phyloP scores from a whole-genome alignment of 768 basidiomycete species.

The Rhodosporidiobolus sp. region DNA sequence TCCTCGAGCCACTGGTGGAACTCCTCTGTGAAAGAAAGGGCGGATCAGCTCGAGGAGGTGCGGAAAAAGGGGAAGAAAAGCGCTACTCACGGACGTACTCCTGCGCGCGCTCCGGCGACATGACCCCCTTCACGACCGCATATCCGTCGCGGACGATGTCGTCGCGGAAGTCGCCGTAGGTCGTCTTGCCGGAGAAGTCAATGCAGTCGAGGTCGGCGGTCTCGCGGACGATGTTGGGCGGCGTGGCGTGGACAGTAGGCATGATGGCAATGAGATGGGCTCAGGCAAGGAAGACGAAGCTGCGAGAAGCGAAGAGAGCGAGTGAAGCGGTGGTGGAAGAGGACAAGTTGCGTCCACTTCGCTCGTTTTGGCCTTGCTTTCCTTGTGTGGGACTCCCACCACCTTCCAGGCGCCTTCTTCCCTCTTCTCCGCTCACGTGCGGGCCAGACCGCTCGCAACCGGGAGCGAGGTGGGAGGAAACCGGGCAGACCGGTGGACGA shows the following conservation, averaged over 20 bases:
- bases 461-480: not conserved
- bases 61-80: not conserved
- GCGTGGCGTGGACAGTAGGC: not conserved
- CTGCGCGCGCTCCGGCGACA: not conserved
- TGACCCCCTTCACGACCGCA: constrained; percentile 14
- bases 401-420: too few relatives aligned
- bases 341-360: too few relatives aligned
- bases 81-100: not conserved
- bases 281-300: not conserved
- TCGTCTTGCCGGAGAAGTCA: constrained; percentile 22
- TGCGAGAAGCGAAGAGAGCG: not conserved
- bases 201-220: constrained; percentile 22
- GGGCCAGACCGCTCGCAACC: too few relatives aligned
- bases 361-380: too few relatives aligned
- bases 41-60: too few relatives aligned
- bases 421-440: too few relatives aligned
- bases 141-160: constrained; percentile 18
- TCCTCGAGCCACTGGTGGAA: constrained; percentile 48
- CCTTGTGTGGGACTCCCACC: not conserved
- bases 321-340: too few relatives aligned
- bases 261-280: not conserved
- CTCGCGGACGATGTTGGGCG: constrained; percentile 12
- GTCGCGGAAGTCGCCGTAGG: constrained; percentile 25
- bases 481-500: too few relatives aligned
- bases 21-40: not conserved